phyloP scores from a whole-genome alignment of 805 yeast genomes.

The baker's yeast (Saccharomyces cerevisiae) region DNA sequence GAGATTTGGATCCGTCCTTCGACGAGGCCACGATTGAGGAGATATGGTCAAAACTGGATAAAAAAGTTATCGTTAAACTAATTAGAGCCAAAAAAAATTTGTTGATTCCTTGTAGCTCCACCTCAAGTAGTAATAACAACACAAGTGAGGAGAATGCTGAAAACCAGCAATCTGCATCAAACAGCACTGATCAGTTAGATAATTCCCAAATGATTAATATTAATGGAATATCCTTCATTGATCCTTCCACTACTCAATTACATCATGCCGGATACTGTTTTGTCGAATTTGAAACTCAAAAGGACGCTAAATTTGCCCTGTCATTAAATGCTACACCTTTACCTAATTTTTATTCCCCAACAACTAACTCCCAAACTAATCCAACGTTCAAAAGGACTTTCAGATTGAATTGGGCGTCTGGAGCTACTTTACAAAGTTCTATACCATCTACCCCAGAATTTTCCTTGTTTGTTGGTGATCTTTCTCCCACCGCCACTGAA shows the following conservation, averaged over 20 bases:
- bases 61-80: constrained; percentile 55
- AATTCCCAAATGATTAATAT: constrained; percentile 12
- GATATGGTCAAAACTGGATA: constrained; percentile 52
- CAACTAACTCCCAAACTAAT: constrained; percentile 21
- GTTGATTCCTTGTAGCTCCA: constrained; percentile 27
- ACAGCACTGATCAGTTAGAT: not conserved
- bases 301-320: constrained; percentile 62
- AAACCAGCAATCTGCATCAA: not conserved
- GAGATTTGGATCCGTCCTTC: constrained; percentile 74
- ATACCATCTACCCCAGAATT: constrained; percentile 68
- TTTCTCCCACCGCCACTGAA: constrained; percentile 70
- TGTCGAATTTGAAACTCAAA: constrained; percentile 61
- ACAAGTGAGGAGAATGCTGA: not conserved
- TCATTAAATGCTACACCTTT: constrained; percentile 56
- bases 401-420: constrained; percentile 77
- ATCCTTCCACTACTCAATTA: constrained; percentile 27
- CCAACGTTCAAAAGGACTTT: constrained; percentile 47
- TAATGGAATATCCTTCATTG: constrained; percentile 28
- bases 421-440: constrained; percentile 66
- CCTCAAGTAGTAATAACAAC: constrained; percentile 3
- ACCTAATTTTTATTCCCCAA: constrained; percentile 38
- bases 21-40: constrained; percentile 53
- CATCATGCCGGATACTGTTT: constrained; percentile 66
- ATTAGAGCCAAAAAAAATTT: constrained; percentile 43
- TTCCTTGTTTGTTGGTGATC: constrained; percentile 76